Conservation (phyloP, 2,329 filamentous ascomycete genomes). For the Penicillium janthinellum region DNA sequence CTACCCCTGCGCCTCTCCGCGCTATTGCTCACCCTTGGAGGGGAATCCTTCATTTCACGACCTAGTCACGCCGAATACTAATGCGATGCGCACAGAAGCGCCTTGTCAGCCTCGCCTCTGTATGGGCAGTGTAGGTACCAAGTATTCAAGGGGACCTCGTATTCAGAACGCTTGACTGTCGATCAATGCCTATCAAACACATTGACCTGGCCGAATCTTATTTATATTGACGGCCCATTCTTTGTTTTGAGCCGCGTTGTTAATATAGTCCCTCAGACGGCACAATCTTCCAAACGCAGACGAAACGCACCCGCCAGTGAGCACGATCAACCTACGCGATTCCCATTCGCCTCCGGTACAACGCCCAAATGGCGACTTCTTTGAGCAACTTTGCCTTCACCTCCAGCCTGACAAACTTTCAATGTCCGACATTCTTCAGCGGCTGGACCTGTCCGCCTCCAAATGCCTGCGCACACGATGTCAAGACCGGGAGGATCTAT, state of each 20-base stretch:
- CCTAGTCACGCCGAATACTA: no score
- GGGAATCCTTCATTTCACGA: no score
- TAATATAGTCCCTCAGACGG: no score
- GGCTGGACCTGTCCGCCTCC: background rate
- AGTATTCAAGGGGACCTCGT: background rate
- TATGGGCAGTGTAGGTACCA: background rate
- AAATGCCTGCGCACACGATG: background rate
- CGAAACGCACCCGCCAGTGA: background rate
- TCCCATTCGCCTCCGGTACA: background rate
- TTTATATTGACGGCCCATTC: background rate
- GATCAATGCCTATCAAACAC: background rate
- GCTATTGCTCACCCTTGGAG: no score
- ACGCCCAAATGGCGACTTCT: background rate
- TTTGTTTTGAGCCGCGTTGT: background rate
- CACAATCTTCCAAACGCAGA: background rate
- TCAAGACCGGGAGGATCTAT: background rate
- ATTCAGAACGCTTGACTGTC: background rate
- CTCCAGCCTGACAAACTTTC: background rate
- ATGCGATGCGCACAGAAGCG: background rate
- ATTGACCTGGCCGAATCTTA: background rate
- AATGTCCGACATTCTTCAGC: background rate
- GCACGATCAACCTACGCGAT: background rate
- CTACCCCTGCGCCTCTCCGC: no score
- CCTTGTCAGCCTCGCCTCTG: background rate
- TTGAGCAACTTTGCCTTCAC: background rate